Percentiles rank a stretch among this genome's conserved stretches.
phyloP scores from a whole-genome alignment of 2,329 filamentous ascomycete genomes.

The Colletotrichum camelliae region DNA sequence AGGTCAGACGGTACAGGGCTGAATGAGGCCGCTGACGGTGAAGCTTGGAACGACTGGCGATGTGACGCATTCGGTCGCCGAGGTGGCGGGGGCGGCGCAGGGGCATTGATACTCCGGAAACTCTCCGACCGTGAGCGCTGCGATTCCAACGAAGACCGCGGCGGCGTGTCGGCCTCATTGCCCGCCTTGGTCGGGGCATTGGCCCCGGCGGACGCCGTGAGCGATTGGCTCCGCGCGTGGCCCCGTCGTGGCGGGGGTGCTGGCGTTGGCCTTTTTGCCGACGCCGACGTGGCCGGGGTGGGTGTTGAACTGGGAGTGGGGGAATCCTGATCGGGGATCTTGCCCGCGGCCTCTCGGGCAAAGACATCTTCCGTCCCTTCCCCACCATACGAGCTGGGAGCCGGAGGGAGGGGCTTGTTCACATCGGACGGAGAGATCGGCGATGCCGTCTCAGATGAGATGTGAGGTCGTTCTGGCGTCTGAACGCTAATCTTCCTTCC shows the following conservation, averaged over 20 bases:
- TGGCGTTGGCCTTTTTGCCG: conserved; percentile 48
- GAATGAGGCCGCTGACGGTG: conserved; percentile 3
- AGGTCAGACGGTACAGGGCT: not conserved
- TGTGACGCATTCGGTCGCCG: conserved; percentile 49
- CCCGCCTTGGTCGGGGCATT: conserved; percentile 19
- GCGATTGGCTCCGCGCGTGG: conserved; percentile 48
- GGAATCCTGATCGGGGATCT: conserved; percentile 47
- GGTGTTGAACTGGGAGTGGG: conserved; percentile 22
- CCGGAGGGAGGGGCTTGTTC: conserved; percentile 67
- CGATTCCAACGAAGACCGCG: conserved; percentile 58
- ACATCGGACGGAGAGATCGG: conserved; percentile 50
- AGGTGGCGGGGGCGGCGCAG: conserved; percentile 58
- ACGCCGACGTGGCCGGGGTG: conserved; percentile 43
- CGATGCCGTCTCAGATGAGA: conserved; percentile 26
- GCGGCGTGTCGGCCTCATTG: conserved; percentile 43
- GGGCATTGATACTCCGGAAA: conserved; percentile 46
- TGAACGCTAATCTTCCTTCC: conserved; percentile 72
- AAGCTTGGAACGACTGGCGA: conserved; percentile 28
- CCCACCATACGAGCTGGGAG: conserved; percentile 52
- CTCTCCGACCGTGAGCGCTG: conserved; percentile 51
- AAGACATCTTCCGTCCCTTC: conserved; percentile 57
- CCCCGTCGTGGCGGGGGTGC: conserved; percentile 57
- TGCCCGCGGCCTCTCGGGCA: conserved; percentile 59
- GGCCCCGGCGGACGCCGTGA: conserved; percentile 11
- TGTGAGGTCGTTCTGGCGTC: conserved; percentile 14